These are phyloP conservation scores for Sanghuangporus sanghuang DNA, from an alignment of 1,284 basidiomycete species.

Conservation along the genomic window DNA sequence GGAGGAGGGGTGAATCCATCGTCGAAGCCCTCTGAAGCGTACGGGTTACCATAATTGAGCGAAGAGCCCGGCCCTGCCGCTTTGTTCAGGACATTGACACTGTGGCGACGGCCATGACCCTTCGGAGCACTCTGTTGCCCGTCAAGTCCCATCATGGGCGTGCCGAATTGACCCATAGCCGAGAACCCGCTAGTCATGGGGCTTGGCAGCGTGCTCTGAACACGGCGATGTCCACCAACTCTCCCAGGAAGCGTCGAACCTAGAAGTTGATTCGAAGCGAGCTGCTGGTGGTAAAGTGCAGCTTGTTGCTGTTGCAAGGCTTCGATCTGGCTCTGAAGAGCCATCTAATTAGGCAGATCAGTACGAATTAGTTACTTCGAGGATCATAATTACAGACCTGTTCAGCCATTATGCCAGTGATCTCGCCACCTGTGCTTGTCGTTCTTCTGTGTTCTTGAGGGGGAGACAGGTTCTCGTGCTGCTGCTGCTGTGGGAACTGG, in stretches of 20 bases:
- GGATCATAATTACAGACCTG: slow-evolving; percentile 48
- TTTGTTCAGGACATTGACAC: slow-evolving; percentile 89
- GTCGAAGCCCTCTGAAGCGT: slow-evolving; percentile 63
- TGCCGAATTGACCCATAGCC: slow-evolving; percentile 65
- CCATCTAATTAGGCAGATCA: slow-evolving; percentile 53
- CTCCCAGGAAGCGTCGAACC: slow-evolving; percentile 58
- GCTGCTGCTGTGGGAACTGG: slow-evolving; percentile 75
- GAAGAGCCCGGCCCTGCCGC: slow-evolving; percentile 45
- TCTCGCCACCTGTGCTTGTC: slow-evolving; percentile 62
- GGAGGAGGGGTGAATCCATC: slow-evolving; percentile 66
- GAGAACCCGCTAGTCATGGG: slow-evolving; percentile 47
- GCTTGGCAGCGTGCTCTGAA: slow-evolving; percentile 81
- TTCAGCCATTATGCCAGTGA: slow-evolving; percentile 84
- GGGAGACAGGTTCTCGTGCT: slow-evolving; percentile 24
- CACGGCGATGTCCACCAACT: slow-evolving; percentile 69
- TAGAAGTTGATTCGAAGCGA: slow-evolving; percentile 70
- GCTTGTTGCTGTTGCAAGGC: slow-evolving; percentile 87
- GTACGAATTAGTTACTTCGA: slow-evolving; percentile 1
- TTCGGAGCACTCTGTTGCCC: slow-evolving; percentile 65
- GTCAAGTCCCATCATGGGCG: slow-evolving; percentile 57
- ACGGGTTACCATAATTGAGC: slow-evolving; percentile 45
- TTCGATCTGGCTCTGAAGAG: slow-evolving; percentile 87
- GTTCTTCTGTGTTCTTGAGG: slow-evolving; percentile 44
- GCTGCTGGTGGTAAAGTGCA: slow-evolving; percentile 81
- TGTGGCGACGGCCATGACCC: slow-evolving; percentile 90